A percentile compares a stretch with the other conserved stretches of the same genome.
Evolutionary conservation across 768 basidiomycete genomes (phyloP).

Genomic region (Gymnopilus dilepis): DNA sequence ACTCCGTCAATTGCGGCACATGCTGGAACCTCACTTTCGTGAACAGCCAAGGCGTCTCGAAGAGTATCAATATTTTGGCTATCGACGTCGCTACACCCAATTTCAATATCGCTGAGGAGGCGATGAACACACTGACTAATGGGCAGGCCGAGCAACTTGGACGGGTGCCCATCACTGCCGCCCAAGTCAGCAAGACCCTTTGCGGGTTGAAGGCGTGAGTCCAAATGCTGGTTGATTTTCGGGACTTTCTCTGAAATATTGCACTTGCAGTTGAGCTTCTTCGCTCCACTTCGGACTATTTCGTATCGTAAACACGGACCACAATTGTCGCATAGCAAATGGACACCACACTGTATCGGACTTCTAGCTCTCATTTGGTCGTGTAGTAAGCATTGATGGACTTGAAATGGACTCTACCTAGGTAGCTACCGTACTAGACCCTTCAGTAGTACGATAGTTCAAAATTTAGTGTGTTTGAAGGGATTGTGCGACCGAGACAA

Average conservation of each 20-base stretch:
- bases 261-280: background rate
- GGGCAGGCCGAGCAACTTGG: conserved; percentile 53
- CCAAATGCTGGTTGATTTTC: background rate
- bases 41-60: conserved; percentile 31
- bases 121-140: conserved; percentile 61
- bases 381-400: background rate
- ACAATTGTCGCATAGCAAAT: background rate
- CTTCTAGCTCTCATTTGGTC: background rate
- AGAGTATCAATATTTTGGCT: conserved; percentile 52
- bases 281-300: background rate
- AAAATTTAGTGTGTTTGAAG: background rate
- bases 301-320: background rate
- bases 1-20: conserved; percentile 58
- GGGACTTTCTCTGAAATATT: background rate
- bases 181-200: conserved; percentile 46
- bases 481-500: background rate
- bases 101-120: conserved; percentile 54
- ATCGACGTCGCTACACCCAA: conserved; percentile 53
- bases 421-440: background rate
- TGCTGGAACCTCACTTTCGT: conserved; percentile 66
- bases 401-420: background rate
- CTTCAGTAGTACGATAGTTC: background rate
- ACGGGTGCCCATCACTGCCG: conserved; percentile 48
- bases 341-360: background rate
- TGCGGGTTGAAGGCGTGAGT: conserved; percentile 49